Evolutionary conservation across 768 basidiomycete species (phyloP), one percentile per base, ranked within the genome.

Genomic region (Boletus reticulatus): DNA sequence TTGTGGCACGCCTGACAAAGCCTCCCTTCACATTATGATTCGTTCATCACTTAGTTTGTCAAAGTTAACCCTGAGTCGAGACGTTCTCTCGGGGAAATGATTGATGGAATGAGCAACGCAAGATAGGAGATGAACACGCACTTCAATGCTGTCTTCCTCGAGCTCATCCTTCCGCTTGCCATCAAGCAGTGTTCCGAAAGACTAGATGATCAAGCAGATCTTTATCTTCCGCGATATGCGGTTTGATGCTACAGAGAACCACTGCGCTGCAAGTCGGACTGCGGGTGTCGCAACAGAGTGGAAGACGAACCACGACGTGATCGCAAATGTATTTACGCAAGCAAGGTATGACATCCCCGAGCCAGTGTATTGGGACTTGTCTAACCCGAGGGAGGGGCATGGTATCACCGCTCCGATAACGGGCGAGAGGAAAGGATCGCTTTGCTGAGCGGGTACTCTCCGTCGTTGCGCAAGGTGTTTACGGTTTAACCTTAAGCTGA

Each of bases 201-300:
- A 85, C 48, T 80, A 88, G 46, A 89, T 90, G 87, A 79, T 90
- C 72, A 84, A 87, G 72, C 80, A 84, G 6, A 71, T 90, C 0
- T 89, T 91, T 64, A 76, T 90, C 42, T 90, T 92, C 67, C 81
- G 82, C 4, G 87, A 90, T 64, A 89, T 90, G 88, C 87, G 88
- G 70, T 90, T 90, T 59, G 84, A 89, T 63, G n/a, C 11, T 1
- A 58, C 62, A 19, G 24, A 39, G 7, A 17, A 3, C 1, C 12
- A 4, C 1, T 6, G 6, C 19, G 9, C 3, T 34, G 6, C 32
- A 29, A 14, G n/a, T 2, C 5, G 13, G n/a, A 6, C 9, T 16
- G 8, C 22, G 22, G 22, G 22, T 22, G 37, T 6, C 6, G 50
- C 11, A 4, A 46, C 41, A 1, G 38, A 59, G 0, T 88, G 85